phyloP scores from a whole-genome alignment of 495 filamentous ascomycete genomes.

The Talaromyces wortmannii region DNA sequence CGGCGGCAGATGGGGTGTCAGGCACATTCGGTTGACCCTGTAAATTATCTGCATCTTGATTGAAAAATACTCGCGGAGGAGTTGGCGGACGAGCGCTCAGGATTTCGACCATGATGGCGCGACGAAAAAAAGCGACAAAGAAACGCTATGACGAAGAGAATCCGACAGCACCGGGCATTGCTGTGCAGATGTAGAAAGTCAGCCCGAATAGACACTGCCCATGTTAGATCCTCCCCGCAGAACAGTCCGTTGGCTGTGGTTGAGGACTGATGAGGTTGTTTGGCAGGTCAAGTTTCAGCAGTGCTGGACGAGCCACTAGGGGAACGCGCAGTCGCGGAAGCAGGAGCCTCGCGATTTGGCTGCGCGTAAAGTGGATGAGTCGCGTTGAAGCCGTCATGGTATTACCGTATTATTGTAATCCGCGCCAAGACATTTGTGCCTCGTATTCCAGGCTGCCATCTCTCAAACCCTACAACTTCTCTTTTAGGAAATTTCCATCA shows the following conservation, averaged over 20 bases:
- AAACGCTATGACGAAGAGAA: constrained; percentile 3
- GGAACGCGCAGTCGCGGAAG: not conserved
- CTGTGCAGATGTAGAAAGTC: constrained; percentile 2
- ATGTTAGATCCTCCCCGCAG: not conserved
- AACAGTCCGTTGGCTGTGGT: not conserved
- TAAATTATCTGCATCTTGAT: constrained; percentile 22
- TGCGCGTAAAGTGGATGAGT: not conserved
- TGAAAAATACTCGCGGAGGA: constrained; percentile 50
- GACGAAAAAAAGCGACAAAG: constrained; percentile 5
- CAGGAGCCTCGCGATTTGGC: not conserved
- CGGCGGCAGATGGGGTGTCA: constrained; percentile 37
- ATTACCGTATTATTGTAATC: not conserved
- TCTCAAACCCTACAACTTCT: not conserved
- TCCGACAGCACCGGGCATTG: constrained; percentile 2
- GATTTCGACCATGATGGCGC: constrained; percentile 42
- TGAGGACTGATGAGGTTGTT: not conserved
- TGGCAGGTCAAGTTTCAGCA: too few relatives aligned
- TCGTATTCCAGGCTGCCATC: not conserved
- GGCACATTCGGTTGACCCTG: constrained; percentile 9
- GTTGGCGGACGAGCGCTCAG: constrained; percentile 51
- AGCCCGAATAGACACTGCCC: constrained; percentile 2
- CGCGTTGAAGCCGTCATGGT: not conserved
- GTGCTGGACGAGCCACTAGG: too few relatives aligned
- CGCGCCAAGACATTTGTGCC: not conserved
- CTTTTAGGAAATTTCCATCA: not conserved